Evolutionary conservation across 768 basidiomycete species (phyloP).

Genomic region (Suillus weaverae): DNA sequence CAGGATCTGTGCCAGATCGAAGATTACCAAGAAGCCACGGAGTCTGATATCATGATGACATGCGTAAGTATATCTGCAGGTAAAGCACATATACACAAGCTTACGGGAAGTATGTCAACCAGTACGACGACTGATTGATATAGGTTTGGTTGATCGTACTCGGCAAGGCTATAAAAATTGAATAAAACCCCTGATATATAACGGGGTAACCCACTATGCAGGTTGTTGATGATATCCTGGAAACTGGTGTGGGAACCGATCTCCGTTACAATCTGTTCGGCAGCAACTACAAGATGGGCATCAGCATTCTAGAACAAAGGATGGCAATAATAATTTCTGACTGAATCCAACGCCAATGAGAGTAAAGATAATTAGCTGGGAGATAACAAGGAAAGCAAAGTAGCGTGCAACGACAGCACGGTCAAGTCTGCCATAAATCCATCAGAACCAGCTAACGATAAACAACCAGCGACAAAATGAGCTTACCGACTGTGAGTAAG

Average conservation of each 20-base stretch:
- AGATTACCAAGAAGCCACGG: conserved; percentile 91
- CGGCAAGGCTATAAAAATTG: conserved; percentile 55
- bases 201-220: conserved; percentile 36
- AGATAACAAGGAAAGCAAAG: conserved; percentile 91
- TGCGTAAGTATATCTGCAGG: conserved; percentile 10
- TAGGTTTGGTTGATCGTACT: conserved; percentile 81
- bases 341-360: conserved; percentile 88
- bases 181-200: conserved; percentile 3
- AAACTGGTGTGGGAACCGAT: conserved; percentile 51
- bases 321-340: conserved; percentile 36
- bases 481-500: conserved; percentile 31
- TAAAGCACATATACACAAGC: conserved; percentile 26
- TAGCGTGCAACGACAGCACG: conserved; percentile 91
- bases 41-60: conserved; percentile 45
- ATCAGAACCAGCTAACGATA: conserved; percentile 8
- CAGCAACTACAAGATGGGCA: conserved; percentile 23
- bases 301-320: neutral
- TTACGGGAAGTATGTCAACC: conserved; percentile 94
- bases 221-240: conserved; percentile 42
- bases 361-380: conserved; percentile 92
- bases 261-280: conserved; percentile 45
- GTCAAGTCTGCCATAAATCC: conserved; percentile 59
- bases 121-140: conserved; percentile 87
- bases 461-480: neutral
- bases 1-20: conserved; percentile 94